Percentiles rank a stretch among this genome's conserved stretches.
Conservation (phyloP, 345 rosid species). For the Litchi chinensis region DNA sequence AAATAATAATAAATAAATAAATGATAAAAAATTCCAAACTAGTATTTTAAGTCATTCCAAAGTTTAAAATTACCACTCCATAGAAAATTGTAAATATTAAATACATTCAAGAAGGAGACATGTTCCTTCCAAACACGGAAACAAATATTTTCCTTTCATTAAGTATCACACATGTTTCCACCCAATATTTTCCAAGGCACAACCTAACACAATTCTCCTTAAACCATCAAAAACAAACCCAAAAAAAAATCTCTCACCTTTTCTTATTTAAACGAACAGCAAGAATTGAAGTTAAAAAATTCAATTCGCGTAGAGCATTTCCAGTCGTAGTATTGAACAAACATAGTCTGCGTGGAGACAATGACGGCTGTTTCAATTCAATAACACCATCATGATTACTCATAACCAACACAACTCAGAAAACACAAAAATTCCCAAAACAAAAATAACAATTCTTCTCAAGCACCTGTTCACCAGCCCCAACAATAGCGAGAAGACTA, state of each 20-base stretch:
- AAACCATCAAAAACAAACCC: not conserved
- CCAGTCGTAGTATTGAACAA: conserved; percentile 72
- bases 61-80: not conserved
- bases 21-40: too few species aligned
- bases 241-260: conserved; percentile 37
- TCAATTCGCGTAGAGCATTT: conserved; percentile 68
- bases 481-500: conserved; percentile 92
- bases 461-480: conserved; percentile 94
- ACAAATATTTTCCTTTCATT: not conserved
- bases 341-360: conserved; percentile 82
- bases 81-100: not conserved
- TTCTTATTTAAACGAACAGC: conserved; percentile 79
- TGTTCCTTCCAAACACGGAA: not conserved
- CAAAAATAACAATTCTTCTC: not conserved
- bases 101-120: not conserved
- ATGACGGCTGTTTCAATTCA: conserved; percentile 55
- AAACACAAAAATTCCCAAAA: not conserved
- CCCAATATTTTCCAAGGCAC: not conserved
- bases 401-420: not conserved
- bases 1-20: not conserved
- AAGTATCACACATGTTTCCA: not conserved
- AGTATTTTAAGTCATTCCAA: not conserved
- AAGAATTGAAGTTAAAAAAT: conserved; percentile 78
- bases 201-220: not conserved
- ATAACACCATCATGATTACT: conserved; percentile 16